Evolutionary conservation across 306 rosid genomes (phyloP), one percentile per base, ranked within the genome.

Genomic region (Gastrolobium bilobum): DNA sequence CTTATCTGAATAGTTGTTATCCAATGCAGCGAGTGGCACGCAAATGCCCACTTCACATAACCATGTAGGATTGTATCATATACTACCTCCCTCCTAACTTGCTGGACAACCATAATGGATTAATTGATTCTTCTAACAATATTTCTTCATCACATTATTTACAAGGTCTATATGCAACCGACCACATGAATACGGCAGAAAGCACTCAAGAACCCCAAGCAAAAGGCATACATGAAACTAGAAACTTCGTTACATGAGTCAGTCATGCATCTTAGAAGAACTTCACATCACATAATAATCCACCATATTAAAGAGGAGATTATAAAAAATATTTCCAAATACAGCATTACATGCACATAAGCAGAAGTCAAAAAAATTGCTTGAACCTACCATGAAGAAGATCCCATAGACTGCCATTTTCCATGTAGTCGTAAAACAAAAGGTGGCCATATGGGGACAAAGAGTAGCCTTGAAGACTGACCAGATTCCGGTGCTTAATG

Each of bases 381-480:
- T 52, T 34, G 69, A 53, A 75, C 84, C 77, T 79, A 95, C 99
- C 96, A 63, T 95, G 98, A 79, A 95, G 98, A 77, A 91, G 86
- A 80, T 95, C 99, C 97, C 98, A 95, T 7, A 95, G 92, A 88
- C 98, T 92, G 71, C 98, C 99, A 54, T 91, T 91, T 76, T 91
- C 98, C 98, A 95, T 95, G 85, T 87, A 92, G 75, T 92, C 99
- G n/a, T 95, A 95, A 83, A 95, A 90, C 68, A 95, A 97, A 75
- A 95, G 99, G 86, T 95, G 89, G 40, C 98, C 99, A 38, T 86
- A 86, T 2, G 97, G 89, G 2, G 99, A 90, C 75, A 92, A 73
- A 15, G 99, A 90, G 81, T 88, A 95, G 53, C 98, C 99, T 85
- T 95, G 98, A 68, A 95, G 97, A 86, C 93, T 77, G 65, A 95